phyloP scores from a whole-genome alignment of 306 rosid species.

The Dalbergia oliveri region DNA sequence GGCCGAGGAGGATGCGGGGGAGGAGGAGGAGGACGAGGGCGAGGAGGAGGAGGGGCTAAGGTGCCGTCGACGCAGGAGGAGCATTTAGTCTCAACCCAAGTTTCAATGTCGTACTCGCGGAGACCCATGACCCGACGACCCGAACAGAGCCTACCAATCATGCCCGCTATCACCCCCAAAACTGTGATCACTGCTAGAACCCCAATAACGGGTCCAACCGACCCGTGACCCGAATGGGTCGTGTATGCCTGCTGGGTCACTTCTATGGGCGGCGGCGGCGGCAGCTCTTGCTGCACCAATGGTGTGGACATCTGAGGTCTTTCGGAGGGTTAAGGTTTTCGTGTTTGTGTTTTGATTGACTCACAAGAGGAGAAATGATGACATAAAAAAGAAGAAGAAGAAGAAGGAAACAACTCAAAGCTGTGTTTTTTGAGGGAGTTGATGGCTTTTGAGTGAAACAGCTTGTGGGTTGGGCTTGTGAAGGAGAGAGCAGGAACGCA shows the following conservation, averaged over 20 bases:
- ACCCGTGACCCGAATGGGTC: constrained; percentile 65
- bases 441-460: neutral
- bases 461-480: constrained; percentile 23
- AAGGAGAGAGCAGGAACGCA: neutral
- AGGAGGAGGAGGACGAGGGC: neutral
- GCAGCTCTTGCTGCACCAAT: constrained; percentile 42
- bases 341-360: constrained; percentile 27
- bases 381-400: neutral
- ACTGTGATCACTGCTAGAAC: constrained; percentile 76
- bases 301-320: constrained; percentile 60
- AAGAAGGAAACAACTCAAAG: too few species aligned
- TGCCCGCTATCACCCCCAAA: constrained; percentile 77
- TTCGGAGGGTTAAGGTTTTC: neutral
- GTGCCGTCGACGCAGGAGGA: constrained; percentile 82
- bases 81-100: constrained; percentile 85
- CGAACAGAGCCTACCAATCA: constrained; percentile 89
- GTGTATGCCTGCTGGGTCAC: constrained; percentile 64
- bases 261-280: constrained; percentile 49
- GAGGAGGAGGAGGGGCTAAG: constrained; percentile 50
- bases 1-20: constrained; percentile 41
- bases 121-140: constrained; percentile 83
- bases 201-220: constrained; percentile 83
- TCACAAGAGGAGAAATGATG: neutral
- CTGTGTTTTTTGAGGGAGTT: neutral
- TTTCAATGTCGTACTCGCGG: constrained; percentile 69